Evolutionary conservation across 306 rosid genomes (phyloP), one percentile per base, ranked within the genome.

Genomic region (Pyrus communis): DNA sequence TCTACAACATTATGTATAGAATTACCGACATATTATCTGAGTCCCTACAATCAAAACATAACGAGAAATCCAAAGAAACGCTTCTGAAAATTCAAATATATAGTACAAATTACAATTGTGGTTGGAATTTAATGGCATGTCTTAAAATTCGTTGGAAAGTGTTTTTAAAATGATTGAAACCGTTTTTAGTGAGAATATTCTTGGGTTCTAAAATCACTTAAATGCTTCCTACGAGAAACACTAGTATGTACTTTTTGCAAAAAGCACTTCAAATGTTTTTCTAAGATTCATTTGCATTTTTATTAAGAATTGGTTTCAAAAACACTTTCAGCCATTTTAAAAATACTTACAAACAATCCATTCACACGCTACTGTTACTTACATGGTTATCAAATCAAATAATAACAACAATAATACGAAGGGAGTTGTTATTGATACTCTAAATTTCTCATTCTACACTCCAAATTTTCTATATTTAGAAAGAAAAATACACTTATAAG

Each of bases 1-100:
- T 49, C 55, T 49, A 15, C 18, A 49, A 31, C 11, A 10, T 7
- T 13, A 12, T 33, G 4, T 18, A 5, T 13, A n/a, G 46, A 51
- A n/a, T 25, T 73, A 68, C 69, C 77, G 77, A 73, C 77, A 73
- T 58, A 49, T 38, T 66, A 30, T 23, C 27, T 17, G 18, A 72
- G 52, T 22, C 12, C 61, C 67, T 3, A 58, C 68, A 59, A 23
- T 25, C 18, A 0, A 23, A 31, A 40, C 38, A 15, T 6, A 25
- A 3, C 18, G 42, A 55, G 42, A 73, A 7, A 73, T 15, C 23
- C 54, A 59, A 55, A 55, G 22, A 55, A 31, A 55, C 35, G 65
- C 21, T 61, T 55, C 11, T 72, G 61, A 64, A 40, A 73, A 22
- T 38, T 17, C 11, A 33, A 1, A 30, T 15, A 2, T 10, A 15